Conservation (phyloP, 176 grass and related monocot genomes). For the Aechmea fasciata region DNA sequence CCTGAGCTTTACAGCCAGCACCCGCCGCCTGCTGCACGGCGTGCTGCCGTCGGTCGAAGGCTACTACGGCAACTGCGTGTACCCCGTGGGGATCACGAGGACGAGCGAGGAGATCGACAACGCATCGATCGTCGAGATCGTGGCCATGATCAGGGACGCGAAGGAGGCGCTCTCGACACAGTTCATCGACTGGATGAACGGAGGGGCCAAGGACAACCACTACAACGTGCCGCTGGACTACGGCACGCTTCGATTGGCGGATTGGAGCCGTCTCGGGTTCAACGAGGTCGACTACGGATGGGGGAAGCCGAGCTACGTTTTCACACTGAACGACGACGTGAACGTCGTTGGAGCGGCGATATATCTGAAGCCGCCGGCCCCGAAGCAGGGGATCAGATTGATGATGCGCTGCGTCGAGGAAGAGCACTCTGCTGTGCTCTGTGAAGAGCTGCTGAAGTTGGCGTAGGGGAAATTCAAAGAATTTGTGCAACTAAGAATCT, state of each 20-base stretch:
- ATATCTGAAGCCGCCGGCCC: constrained; percentile 54
- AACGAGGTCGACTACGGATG: constrained; percentile 62
- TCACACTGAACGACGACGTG: constrained; percentile 50
- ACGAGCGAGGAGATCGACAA: constrained; percentile 33
- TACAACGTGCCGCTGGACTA: constrained; percentile 53
- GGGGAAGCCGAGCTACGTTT: constrained; percentile 43
- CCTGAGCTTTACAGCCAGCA: constrained; percentile 41
- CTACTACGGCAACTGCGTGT: constrained; percentile 71
- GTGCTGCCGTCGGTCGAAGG: constrained; percentile 41
- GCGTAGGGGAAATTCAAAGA: constrained; percentile 12
- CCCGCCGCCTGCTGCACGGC: constrained; percentile 46
- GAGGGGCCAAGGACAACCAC: constrained; percentile 25
- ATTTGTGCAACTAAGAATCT: no score
- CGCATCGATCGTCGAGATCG: constrained; percentile 20
- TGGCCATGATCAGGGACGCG: constrained; percentile 39
- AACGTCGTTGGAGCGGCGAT: constrained; percentile 36
- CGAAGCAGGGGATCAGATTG: constrained; percentile 59
- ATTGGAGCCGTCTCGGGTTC: constrained; percentile 70
- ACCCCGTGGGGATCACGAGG: constrained; percentile 31
- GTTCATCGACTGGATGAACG: constrained; percentile 52
- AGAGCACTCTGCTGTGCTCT: constrained; percentile 40
- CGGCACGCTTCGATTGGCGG: constrained; percentile 48
- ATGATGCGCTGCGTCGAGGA: constrained; percentile 54
- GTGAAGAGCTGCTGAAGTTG: constrained; percentile 42
- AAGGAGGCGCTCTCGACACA: constrained; percentile 30